Percentiles rank a stretch among this genome's conserved stretches.
Evolutionary conservation across 169 alveolate genomes (phyloP).

Genomic region (Plasmodium vivax): DNA sequence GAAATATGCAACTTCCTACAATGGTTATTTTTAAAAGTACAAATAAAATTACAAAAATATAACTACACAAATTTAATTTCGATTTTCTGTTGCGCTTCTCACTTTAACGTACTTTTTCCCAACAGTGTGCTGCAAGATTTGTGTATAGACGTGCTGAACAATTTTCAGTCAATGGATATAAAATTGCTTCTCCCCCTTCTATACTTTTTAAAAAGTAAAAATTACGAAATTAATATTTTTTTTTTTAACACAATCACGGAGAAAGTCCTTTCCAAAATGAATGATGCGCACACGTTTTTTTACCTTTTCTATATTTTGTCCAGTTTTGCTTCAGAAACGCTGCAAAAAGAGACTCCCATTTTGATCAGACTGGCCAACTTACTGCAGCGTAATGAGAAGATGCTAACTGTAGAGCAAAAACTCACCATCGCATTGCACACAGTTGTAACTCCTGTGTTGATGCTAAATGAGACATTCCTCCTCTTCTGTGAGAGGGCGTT

Average conservation of each 20-base stretch:
- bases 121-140: conserved; percentile 35
- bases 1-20: conserved; percentile 25
- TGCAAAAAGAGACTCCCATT: conserved; percentile 7
- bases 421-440: conserved; percentile 18
- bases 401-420: conserved; percentile 14
- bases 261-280: conserved; percentile 11
- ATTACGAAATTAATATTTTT: conserved; percentile 21
- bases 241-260: conserved; percentile 29
- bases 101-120: conserved; percentile 30
- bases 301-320: conserved; percentile 20
- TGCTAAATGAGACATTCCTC: conserved; percentile 4
- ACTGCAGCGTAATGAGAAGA: background rate
- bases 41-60: conserved; percentile 32
- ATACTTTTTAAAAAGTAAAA: conserved; percentile 41
- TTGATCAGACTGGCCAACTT: background rate
- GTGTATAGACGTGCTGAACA: conserved; percentile 58
- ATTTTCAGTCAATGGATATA: background rate
- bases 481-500: conserved; percentile 20
- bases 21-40: conserved; percentile 18
- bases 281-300: background rate
- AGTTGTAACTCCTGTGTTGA: conserved; percentile 27
- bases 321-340: background rate
- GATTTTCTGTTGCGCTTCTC: conserved; percentile 37
- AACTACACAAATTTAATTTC: conserved; percentile 15
- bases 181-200: conserved; percentile 16